Evolutionary conservation across 257 asterid species (phyloP).

Genomic region (Solanum etuberosum): DNA sequence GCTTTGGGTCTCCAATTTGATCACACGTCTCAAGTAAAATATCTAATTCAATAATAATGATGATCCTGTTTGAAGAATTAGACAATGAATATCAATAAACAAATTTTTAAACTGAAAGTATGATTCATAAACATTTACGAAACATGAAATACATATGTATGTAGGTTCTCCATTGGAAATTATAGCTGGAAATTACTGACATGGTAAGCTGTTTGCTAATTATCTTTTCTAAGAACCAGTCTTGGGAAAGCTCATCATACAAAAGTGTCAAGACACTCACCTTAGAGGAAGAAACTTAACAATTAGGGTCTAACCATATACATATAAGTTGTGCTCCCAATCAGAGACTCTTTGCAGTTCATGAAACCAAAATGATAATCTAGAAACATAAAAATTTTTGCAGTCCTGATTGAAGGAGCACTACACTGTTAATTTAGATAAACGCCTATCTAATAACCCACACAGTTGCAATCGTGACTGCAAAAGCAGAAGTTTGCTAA

Average conservation of each 20-base stretch:
- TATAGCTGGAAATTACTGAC: neutral
- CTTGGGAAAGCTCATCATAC: neutral
- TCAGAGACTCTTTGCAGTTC: neutral
- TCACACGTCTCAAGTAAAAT: conserved; percentile 50
- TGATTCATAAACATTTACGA: neutral
- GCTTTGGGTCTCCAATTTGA: conserved; percentile 61
- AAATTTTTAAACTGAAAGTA: neutral
- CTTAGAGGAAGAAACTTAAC: neutral
- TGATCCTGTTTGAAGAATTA: conserved; percentile 51
- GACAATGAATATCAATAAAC: neutral
- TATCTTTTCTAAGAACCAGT: neutral
- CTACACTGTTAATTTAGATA: neutral
- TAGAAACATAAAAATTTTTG: neutral
- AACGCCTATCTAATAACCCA: neutral
- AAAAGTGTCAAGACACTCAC: neutral
- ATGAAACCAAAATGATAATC: neutral
- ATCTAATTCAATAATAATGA: conserved; percentile 60
- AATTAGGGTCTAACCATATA: neutral
- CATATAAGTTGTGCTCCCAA: neutral
- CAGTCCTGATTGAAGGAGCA: neutral
- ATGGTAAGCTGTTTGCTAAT: neutral
- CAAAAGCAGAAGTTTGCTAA: neutral
- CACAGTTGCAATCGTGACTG: neutral
- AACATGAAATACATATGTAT: neutral
- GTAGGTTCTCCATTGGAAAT: neutral